Base-by-base conservation (phyloP, 192 early-diverging fungal species). In the Phycomyces nitens region DNA sequence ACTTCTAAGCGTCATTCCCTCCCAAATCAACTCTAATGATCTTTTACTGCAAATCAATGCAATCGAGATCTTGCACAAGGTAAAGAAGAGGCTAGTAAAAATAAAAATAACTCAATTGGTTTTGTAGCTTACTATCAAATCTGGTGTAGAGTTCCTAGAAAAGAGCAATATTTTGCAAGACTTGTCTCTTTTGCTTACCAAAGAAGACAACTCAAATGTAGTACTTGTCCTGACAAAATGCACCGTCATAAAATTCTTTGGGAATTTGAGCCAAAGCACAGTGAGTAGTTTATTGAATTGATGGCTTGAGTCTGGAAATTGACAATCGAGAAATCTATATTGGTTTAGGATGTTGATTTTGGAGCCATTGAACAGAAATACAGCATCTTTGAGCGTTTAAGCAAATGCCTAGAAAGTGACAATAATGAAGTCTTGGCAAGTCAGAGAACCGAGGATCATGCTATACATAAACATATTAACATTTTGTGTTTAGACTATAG, bases 161-260 rank as follows among this genome's bases (percentile, higher is more conserved):
- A 68, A 56, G 42, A 54, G 65, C 9, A 49, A 63, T 11, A 49
- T 81, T 16, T 20, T 83, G n/a, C 16, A 68, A 6, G 63, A 73
- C 14, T 52, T 83, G 11, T 62, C 59, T 39, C 58, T 44, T n/a
- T 21, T 70, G 7, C 42, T 83, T 42, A 40, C 55, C 14, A 26
- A 50, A 15, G 57, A 62, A 39, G 58, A 73, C 40, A 59, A 54
- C 0, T 39, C 18, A 4, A 77, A 81, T 52, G 57, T 75, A 18
- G 68, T 56, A 20, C 49, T 63, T 7, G 65, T 70, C 5, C 54
- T 83, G 26, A 38, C 67, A 11, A 68, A 64, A 54, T 68, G 69
- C 55, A 74, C 74, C 12, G 60, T 69, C 10, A 50, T 83, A 57
- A 81, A 80, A 42, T 77, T 83, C 52, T 79, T 81, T 68, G 80